These are phyloP conservation scores for Aspergillus latus DNA, from an alignment of 2,329 filamentous ascomycete genomes.

Conservation along the genomic window DNA sequence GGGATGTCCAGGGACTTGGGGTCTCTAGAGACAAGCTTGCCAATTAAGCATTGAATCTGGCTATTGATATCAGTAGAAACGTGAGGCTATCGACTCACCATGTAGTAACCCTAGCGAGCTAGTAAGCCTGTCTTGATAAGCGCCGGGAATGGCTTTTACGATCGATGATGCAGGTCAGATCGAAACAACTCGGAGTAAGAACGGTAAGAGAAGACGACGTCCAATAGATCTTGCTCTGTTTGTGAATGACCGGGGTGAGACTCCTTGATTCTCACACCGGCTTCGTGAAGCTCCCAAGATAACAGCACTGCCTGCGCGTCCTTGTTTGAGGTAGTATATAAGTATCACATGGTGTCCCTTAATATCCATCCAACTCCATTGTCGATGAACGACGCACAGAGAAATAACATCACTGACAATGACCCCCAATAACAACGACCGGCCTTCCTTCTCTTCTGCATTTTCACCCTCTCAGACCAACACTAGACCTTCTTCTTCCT, in stretches of 20 bases:
- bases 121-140: background rate
- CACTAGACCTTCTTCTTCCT: background rate
- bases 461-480: background rate
- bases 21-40: background rate
- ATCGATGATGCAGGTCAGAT: background rate
- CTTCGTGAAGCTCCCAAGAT: background rate
- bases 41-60: background rate
- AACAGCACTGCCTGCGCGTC: constrained; percentile 1
- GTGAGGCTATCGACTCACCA: background rate
- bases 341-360: background rate
- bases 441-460: background rate
- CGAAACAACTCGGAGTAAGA: background rate
- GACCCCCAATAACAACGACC: background rate
- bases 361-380: background rate
- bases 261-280: background rate
- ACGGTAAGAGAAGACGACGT: no score
- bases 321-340: background rate
- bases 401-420: background rate
- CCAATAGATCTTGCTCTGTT: background rate
- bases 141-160: constrained; percentile 2
- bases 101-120: background rate
- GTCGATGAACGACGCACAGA: background rate
- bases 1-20: background rate
- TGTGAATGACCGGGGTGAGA: background rate
- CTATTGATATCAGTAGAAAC: background rate